Evolutionary conservation across 768 basidiomycete species (phyloP).

Genomic region (Russula vinacea): DNA sequence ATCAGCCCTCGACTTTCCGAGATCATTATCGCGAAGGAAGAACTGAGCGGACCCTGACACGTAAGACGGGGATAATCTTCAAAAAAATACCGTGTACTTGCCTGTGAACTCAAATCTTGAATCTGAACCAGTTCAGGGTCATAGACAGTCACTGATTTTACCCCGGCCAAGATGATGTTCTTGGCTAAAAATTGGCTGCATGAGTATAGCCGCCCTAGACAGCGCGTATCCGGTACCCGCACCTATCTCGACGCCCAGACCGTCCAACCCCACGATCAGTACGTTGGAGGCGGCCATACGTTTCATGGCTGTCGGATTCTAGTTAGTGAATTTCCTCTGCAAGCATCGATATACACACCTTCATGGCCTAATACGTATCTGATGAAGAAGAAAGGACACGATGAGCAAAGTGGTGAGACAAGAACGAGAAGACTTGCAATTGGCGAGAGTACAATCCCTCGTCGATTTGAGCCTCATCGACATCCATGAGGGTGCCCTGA

Average conservation of each 20-base stretch:
- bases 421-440: slow-evolving; percentile 55
- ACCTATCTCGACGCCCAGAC: slow-evolving; percentile 96
- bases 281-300: slow-evolving; percentile 96
- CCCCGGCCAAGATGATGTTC: slow-evolving; percentile 91
- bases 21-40: slow-evolving; percentile 83
- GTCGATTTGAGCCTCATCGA: slow-evolving; percentile 85
- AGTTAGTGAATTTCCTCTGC: not conserved
- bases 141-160: slow-evolving; percentile 93
- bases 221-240: slow-evolving; percentile 21
- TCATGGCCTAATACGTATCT: slow-evolving; percentile 97
- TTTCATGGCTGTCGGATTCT: slow-evolving; percentile 80
- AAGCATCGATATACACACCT: slow-evolving; percentile 47
- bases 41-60: slow-evolving; percentile 53
- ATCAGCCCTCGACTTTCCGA: slow-evolving; percentile 84
- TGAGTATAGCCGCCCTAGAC: slow-evolving; percentile 8
- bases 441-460: slow-evolving; percentile 93
- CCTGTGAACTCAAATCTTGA: slow-evolving; percentile 93
- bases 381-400: slow-evolving; percentile 27
- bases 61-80: slow-evolving; percentile 9
- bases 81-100: slow-evolving; percentile 37
- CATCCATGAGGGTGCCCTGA: slow-evolving; percentile 62
- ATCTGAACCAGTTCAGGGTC: slow-evolving; percentile 86
- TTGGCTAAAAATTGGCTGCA: slow-evolving; percentile 59
- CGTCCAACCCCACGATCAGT: slow-evolving; percentile 86
- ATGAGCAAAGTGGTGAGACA: slow-evolving; percentile 24